These are phyloP conservation scores for Pseudonitzschia delicatissima DNA, from an alignment of 108 stramenopile genomes.

Conservation along the genomic window DNA sequence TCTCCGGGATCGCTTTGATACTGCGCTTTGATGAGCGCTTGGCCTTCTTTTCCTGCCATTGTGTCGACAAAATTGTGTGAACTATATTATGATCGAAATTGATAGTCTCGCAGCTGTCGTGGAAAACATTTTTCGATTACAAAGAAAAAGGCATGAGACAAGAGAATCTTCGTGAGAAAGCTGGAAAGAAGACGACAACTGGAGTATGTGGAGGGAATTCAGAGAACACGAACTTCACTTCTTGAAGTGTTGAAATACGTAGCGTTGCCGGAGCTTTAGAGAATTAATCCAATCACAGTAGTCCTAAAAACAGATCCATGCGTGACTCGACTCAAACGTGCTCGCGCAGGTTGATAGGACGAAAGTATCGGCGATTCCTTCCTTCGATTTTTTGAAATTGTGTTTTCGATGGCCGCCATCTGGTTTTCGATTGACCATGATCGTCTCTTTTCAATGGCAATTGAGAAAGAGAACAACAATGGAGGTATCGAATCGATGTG, in stretches of 20 bases:
- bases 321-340: slow-evolving; percentile 11
- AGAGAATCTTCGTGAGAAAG: neutral
- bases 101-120: too few relatives aligned
- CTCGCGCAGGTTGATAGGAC: neutral
- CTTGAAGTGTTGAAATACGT: neutral
- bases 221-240: too few relatives aligned
- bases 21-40: neutral
- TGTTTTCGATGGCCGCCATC: too few relatives aligned
- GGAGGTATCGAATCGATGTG: too few relatives aligned
- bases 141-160: neutral
- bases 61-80: neutral
- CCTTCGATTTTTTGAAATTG: neutral
- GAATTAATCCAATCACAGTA: too few relatives aligned
- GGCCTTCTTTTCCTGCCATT: neutral
- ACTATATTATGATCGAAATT: neutral
- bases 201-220: too few relatives aligned
- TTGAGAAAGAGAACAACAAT: neutral
- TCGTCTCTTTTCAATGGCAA: neutral
- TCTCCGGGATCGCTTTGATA: slow-evolving; percentile 10
- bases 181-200: neutral
- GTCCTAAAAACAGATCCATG: too few relatives aligned
- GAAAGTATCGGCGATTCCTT: neutral
- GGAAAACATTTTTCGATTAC: too few relatives aligned
- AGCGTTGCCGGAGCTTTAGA: neutral
- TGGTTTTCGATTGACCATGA: neutral